Percentiles rank a stretch among this genome's conserved stretches.
These are phyloP conservation scores for Colletotrichum sp. DNA, from an alignment of 2,329 filamentous ascomycete species.

Conservation along the genomic window DNA sequence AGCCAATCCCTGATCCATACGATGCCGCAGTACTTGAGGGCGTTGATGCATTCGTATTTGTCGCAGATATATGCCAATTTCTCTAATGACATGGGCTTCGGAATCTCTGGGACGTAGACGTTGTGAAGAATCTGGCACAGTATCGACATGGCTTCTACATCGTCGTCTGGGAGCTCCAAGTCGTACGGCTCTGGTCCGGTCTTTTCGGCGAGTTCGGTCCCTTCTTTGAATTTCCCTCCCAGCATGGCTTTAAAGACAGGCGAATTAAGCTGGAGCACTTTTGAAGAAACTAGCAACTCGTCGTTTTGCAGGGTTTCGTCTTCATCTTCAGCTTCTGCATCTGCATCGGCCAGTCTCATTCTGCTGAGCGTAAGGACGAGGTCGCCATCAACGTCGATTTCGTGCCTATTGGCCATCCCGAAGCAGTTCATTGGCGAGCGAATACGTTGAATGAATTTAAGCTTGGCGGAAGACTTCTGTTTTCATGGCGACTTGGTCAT, in stretches of 20 bases:
- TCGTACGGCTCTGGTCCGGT: background rate
- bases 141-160: constrained; percentile 32
- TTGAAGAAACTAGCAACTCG: constrained; percentile 19
- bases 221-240: constrained; percentile 25
- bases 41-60: constrained; percentile 27
- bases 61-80: constrained; percentile 29
- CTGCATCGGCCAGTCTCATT: background rate
- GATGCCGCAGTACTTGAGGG: constrained; percentile 20
- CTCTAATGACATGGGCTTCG: constrained; percentile 29
- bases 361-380: constrained; percentile 15
- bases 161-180: constrained; percentile 30
- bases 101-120: constrained; percentile 24
- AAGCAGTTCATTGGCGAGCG: background rate
- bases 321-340: constrained; percentile 3
- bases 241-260: constrained; percentile 32
- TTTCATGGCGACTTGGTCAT: background rate
- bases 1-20: constrained; percentile 24
- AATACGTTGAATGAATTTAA: background rate
- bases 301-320: background rate
- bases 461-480: background rate
- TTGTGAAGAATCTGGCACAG: constrained; percentile 37
- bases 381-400: constrained; percentile 20
- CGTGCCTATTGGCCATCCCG: background rate
- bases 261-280: constrained; percentile 27
- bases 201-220: constrained; percentile 3